phyloP scores from a whole-genome alignment of 257 asterid genomes.

The Nicotiana sylvestris region DNA sequence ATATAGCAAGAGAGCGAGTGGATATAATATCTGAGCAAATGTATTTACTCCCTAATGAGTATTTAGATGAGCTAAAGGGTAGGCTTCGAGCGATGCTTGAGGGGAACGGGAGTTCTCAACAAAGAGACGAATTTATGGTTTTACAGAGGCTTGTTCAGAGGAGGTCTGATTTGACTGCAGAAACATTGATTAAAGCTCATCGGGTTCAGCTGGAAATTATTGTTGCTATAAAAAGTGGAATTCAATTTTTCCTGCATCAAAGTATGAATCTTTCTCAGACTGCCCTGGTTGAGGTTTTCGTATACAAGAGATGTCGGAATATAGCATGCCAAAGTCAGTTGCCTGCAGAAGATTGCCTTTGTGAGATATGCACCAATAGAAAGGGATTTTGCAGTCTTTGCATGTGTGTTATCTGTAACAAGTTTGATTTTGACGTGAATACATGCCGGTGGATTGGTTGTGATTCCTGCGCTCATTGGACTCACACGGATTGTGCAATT shows the following conservation, averaged over 20 bases:
- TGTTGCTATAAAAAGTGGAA: slow-evolving; percentile 79
- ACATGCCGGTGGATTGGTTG: slow-evolving; percentile 97
- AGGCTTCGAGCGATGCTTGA: slow-evolving; percentile 82
- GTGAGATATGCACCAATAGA: slow-evolving; percentile 70
- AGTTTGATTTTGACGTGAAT: slow-evolving; percentile 88
- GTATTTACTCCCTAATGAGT: slow-evolving; percentile 75
- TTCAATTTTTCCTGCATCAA: slow-evolving; percentile 89
- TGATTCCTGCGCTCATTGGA: slow-evolving; percentile 93
- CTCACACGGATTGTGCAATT: slow-evolving; percentile 96
- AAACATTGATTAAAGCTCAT: slow-evolving; percentile 55
- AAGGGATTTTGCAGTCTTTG: slow-evolving; percentile 95
- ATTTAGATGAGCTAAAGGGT: slow-evolving; percentile 66
- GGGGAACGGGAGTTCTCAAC: slow-evolving; percentile 83
- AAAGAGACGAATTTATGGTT: slow-evolving; percentile 71
- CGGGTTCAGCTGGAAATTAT: slow-evolving; percentile 82
- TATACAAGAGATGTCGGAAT: slow-evolving; percentile 80
- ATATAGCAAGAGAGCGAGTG: slow-evolving; percentile 75
- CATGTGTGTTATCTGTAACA: slow-evolving; percentile 92
- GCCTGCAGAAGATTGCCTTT: slow-evolving; percentile 77
- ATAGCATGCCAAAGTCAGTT: slow-evolving; percentile 76
- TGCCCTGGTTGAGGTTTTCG: slow-evolving; percentile 73
- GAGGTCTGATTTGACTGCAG: slow-evolving; percentile 78
- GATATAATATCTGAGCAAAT: slow-evolving; percentile 70
- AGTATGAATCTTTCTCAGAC: slow-evolving; percentile 88
- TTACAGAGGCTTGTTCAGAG: slow-evolving; percentile 81